A percentile compares a stretch with the other conserved stretches of the same genome.
These are phyloP conservation scores for Pleurotus ostreatus DNA, from an alignment of 768 basidiomycete genomes.

Conservation along the genomic window DNA sequence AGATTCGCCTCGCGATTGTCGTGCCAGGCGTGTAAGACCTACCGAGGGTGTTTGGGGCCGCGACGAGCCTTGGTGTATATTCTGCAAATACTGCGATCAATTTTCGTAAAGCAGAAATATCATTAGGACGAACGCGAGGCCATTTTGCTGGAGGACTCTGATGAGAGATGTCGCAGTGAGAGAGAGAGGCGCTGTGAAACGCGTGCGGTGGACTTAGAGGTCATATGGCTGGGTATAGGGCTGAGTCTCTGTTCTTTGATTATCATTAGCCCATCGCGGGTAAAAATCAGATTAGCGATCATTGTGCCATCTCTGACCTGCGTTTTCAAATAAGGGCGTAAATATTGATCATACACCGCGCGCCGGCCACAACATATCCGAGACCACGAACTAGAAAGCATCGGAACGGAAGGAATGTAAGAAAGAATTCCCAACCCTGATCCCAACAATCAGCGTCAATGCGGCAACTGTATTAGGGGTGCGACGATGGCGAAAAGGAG, in stretches of 20 bases:
- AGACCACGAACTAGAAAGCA: background rate
- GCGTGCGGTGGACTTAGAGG: slow-evolving; percentile 29
- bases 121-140: slow-evolving; percentile 42
- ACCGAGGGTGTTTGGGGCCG: slow-evolving; percentile 94
- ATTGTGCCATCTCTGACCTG: slow-evolving; percentile 16
- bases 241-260: slow-evolving; percentile 20
- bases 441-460: too few relatives aligned
- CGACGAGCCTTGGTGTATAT: slow-evolving; percentile 74
- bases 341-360: background rate
- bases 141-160: slow-evolving; percentile 39
- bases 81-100: slow-evolving; percentile 33
- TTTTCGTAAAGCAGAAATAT: slow-evolving; percentile 12
- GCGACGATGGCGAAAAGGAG: too few relatives aligned
- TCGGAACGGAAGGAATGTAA: background rate
- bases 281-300: slow-evolving; percentile 2
- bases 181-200: slow-evolving; percentile 54
- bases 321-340: slow-evolving; percentile 1
- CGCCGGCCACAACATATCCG: background rate
- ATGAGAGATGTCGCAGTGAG: slow-evolving; percentile 56
- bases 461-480: too few relatives aligned
- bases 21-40: slow-evolving; percentile 16
- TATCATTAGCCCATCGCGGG: slow-evolving; percentile 13
- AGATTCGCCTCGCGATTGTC: slow-evolving; percentile 13
- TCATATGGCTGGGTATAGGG: slow-evolving; percentile 30
- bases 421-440: background rate